Base-by-base conservation (phyloP, 2,329 filamentous ascomycete genomes). In the Calonectria crousiana region DNA sequence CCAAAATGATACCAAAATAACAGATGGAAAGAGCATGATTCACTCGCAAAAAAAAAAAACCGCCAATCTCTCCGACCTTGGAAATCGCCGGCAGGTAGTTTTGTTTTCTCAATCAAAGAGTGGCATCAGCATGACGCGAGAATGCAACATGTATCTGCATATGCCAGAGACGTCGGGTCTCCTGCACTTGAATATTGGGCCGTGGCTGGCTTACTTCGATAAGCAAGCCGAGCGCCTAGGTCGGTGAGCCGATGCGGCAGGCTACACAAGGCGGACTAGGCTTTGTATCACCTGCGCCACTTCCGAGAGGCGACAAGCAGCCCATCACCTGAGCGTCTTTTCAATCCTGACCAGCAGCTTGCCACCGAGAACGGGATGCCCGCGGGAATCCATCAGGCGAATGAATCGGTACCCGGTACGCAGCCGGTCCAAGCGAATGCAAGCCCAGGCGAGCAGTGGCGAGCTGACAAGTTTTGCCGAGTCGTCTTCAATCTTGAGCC, bases 401-500 rank as follows among this genome's bases (percentile, higher is more conserved):
- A 92, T 83, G 75, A 91, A 89, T 56, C 90, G 88, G 82, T 90
- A 91, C 23, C 90, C 90, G 60, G 83, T 83, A 60, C 85, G 87
- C 3, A 92, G 86, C 49, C 90, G 89, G 82, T 92, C 90, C 16
- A 92, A 87, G 4, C 90, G 89, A 79, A 92, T 88, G 79, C 90
- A 92, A 32, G 90, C 89, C 90, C 90, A 92, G 13, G 87, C 88
- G 32, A 89, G 84, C 44, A 87, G 82, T 16, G 84, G 80, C 47
- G 81, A 83, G 75, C 81, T 81, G 64, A 86, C 84, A 58, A 85
- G 69, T 56, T 75, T 83, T 28, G 85, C 82, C 67, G 84, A 84
- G 58, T 87, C 87, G 78, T 91, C 88, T 75, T 90, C 88, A 69
- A 92, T 83, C 73, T 88, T 90, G 83, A 92, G 88, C 72, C 90